Evolutionary conservation across 2,329 filamentous ascomycete genomes (phyloP), one percentile per base, ranked within the genome.

Genomic region (Monosporascus sp.): DNA sequence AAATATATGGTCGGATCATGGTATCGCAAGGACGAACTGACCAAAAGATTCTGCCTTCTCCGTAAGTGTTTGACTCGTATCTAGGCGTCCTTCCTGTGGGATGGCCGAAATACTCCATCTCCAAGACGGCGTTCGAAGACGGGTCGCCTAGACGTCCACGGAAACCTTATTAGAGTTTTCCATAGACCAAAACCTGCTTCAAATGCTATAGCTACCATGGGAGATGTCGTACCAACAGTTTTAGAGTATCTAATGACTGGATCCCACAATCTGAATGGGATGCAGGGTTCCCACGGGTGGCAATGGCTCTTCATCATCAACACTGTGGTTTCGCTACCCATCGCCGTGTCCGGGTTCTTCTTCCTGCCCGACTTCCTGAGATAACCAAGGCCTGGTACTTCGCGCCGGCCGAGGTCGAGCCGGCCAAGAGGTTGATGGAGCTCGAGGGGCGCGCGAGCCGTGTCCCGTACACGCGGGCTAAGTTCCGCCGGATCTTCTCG

Each of bases 231-330:
- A 3, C 56, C 53, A 25, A 68, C 67, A 65, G 76, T 79, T 53
- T 74, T 71, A 3, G 81, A 80, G 0, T 83, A 81, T 55, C 63
- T 84, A 7, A 80, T 80, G 74, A 73, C 79, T 0, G 77, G 69
- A 0, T 75, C 81, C 2, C 80, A 80, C 54, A 69, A 69, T 5
- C 68, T 82, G 1, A 72, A 72, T 8, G 77, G 75, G 0, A 65
- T 58, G n/a, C 66, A 70, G 22, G 78, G 79, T 2, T 75, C 73
- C 53, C 66, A 66, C 15, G 80, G 79, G 0, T 82, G 79, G 80
- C 77, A 81, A 60, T 82, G 74, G 74, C 65, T 79, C 0, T 80
- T 81, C 58, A 72, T 82, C 41, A 68, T 82, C 22, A 24, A 82
- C 56, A 79, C 78, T 0, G 65, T 79, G 4, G 81, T 82, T 35